phyloP scores from a whole-genome alignment of 495 filamentous ascomycete genomes.

The Daldinia loculata region DNA sequence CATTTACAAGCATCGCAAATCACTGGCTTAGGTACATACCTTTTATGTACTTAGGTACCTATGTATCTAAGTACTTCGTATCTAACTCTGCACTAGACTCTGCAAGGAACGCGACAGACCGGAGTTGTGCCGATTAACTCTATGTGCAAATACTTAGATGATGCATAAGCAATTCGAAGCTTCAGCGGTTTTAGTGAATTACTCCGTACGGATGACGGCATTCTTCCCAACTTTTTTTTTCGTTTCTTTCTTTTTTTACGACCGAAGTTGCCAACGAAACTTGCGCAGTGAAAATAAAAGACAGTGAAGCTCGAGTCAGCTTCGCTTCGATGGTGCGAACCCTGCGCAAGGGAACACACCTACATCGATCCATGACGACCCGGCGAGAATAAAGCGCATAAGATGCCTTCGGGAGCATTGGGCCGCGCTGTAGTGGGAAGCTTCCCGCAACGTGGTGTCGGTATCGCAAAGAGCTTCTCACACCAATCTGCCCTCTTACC shows the following conservation, averaged over 20 bases:
- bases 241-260: conserved; percentile 14
- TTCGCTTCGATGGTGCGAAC: conserved; percentile 33
- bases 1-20: too few relatives aligned
- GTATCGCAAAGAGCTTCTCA: conserved; percentile 31
- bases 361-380: conserved; percentile 34
- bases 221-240: conserved; percentile 26
- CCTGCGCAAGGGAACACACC: conserved; percentile 15
- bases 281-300: conserved; percentile 13
- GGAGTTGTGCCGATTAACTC: conserved; percentile 24
- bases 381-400: conserved; percentile 36
- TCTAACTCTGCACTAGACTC: background rate
- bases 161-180: conserved; percentile 9
- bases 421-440: conserved; percentile 35
- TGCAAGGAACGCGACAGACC: conserved; percentile 3
- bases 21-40: background rate
- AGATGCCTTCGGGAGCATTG: conserved; percentile 41
- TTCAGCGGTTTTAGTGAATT: conserved; percentile 17
- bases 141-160: conserved; percentile 9
- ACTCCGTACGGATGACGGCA: conserved; percentile 36
- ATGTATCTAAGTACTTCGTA: background rate
- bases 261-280: conserved; percentile 10
- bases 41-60: background rate
- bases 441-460: conserved; percentile 32
- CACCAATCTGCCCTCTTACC: conserved; percentile 18
- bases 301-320: conserved; percentile 25